Percentiles rank a stretch among this genome's conserved stretches.
phyloP scores from a whole-genome alignment of 495 filamentous ascomycete species.

The Trichoderma reesei region DNA sequence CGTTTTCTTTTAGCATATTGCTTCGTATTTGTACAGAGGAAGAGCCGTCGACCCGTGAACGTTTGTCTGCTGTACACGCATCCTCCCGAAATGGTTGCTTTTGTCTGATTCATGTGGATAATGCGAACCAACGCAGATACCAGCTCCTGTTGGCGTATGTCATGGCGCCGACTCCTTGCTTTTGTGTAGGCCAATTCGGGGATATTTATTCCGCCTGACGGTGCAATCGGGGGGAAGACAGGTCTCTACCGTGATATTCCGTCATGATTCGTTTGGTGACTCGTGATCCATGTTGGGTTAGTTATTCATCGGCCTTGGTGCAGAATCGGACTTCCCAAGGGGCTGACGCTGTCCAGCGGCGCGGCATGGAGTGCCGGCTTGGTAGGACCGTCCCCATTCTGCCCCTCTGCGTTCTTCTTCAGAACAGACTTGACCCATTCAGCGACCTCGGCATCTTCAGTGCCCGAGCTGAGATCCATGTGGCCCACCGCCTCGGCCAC shows the following conservation, averaged over 20 bases:
- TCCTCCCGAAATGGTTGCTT: neutral
- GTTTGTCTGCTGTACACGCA: too few species aligned
- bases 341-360: slow-evolving; percentile 54
- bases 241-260: neutral
- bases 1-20: too few species aligned
- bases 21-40: neutral
- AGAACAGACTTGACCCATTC: slow-evolving; percentile 74
- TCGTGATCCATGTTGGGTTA: neutral
- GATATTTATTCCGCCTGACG: neutral
- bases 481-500: slow-evolving; percentile 36
- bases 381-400: slow-evolving; percentile 21
- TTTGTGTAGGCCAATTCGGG: neutral
- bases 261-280: neutral
- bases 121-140: neutral
- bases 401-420: slow-evolving; percentile 46
- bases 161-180: slow-evolving; percentile 5
- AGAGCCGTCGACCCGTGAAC: neutral
- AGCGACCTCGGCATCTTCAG: slow-evolving; percentile 70
- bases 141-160: slow-evolving; percentile 7
- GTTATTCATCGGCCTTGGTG: neutral
- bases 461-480: slow-evolving; percentile 31
- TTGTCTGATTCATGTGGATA: neutral
- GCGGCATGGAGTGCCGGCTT: slow-evolving; percentile 71
- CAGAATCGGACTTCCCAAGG: slow-evolving; percentile 27
- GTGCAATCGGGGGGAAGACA: neutral